Evolutionary conservation across 1,284 basidiomycete genomes (phyloP), one percentile per base, ranked within the genome.

Genomic region (Ustilago bromivora): DNA sequence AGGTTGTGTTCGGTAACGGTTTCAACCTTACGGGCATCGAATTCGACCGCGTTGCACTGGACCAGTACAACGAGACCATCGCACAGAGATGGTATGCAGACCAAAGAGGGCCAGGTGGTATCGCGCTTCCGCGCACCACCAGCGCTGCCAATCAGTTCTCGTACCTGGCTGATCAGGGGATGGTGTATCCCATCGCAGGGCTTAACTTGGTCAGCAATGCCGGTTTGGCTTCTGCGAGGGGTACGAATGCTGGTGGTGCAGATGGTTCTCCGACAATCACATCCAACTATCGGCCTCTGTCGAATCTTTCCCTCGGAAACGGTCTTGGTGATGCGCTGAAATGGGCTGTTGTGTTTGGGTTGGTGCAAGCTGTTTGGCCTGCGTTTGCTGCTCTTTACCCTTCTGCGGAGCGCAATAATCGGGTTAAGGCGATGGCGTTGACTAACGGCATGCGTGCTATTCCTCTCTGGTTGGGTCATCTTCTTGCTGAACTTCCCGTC

Each of bases 361-460:
- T 77, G n/a, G 75, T 65, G 0, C 77, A 92, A 90, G 89, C 91
- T 17, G 90, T 92, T 0, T 94, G 90, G 84, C 92, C 93, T 2
- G 92, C 93, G 0, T 94, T 94, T 85, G 93, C 91, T 71, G 89
- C 91, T 10, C 84, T 94, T 13, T 94, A 94, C 83, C 91, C 93
- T 7, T 90, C 90, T 17, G 89, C 88, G 74, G 92, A 92, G 82
- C 89, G 90, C 34, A 88, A 89, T 51, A 91, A 91, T 9, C 90
- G 90, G 47, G 92, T 91, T 2, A 92, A 91, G 86, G 92, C 91
- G 6, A 94, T 92, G 91, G 91, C 92, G 71, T 87, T 92, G 34
- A 92, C 91, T 38, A 94, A 94, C 81, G 93, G 93, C 0, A 87
- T 93, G 36, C 89, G 91, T 61, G 92, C 93, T 6, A 85, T 90